Percentiles rank a stretch among this genome's conserved stretches.
Conservation (phyloP, 768 basidiomycete genomes). For the Hygrocybe punicea region DNA sequence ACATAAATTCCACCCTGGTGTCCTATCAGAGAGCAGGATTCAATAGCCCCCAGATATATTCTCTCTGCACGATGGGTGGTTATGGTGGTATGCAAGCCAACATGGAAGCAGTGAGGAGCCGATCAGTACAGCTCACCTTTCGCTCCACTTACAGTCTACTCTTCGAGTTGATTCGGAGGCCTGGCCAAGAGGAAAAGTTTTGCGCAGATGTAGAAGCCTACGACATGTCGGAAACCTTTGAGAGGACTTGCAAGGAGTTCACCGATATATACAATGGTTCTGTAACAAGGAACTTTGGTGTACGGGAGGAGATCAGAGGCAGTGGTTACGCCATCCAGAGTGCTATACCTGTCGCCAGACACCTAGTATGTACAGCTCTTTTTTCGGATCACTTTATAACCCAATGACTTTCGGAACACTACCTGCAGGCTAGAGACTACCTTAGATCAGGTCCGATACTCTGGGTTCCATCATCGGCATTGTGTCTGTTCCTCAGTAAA, state of each 20-base stretch:
- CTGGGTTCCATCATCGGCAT: background rate
- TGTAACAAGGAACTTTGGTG: background rate
- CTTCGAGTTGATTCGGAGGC: background rate
- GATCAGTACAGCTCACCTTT: background rate
- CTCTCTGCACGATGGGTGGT: background rate
- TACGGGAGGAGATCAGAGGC: background rate
- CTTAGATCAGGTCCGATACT: background rate
- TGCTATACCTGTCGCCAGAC: background rate
- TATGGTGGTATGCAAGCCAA: background rate
- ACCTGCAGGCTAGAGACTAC: background rate
- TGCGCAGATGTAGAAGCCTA: background rate
- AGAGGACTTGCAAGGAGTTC: background rate
- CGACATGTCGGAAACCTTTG: background rate
- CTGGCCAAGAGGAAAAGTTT: background rate
- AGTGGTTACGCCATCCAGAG: background rate
- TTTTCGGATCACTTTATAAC: background rate
- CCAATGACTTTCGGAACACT: background rate
- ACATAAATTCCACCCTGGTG: background rate
- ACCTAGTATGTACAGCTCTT: background rate
- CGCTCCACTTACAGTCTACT: background rate
- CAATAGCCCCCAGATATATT: background rate
- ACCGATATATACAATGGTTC: background rate
- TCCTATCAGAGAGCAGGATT: background rate
- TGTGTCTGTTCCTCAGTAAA: background rate
- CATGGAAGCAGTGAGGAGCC: background rate